Conservation (phyloP, 2,329 filamentous ascomycete species). For the Trichoderma koningiopsis region DNA sequence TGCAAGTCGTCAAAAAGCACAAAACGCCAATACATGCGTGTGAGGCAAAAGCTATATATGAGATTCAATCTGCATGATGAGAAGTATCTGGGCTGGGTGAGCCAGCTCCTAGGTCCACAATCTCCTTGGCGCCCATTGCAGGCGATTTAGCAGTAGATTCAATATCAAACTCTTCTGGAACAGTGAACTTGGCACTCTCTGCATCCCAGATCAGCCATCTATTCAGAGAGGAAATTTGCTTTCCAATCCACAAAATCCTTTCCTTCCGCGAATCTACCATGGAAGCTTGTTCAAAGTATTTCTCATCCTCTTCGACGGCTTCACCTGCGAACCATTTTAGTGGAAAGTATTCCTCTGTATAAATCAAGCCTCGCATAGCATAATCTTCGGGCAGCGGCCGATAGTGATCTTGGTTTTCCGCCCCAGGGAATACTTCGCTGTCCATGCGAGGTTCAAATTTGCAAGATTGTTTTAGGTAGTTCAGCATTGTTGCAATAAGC, state of each 20-base stretch:
- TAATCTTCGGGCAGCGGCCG: conserved; percentile 71
- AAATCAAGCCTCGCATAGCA: conserved; percentile 64
- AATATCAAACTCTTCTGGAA: conserved; percentile 42
- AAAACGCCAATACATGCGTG: not conserved
- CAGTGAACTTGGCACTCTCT: conserved; percentile 42
- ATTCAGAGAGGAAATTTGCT: conserved; percentile 46
- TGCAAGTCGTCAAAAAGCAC: not conserved
- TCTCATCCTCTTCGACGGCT: conserved; percentile 67
- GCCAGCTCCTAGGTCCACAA: not conserved
- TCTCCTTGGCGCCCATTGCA: not conserved
- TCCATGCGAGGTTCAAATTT: conserved; percentile 43
- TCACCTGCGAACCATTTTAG: conserved; percentile 59
- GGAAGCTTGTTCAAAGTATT: conserved; percentile 62
- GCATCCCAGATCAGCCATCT: conserved; percentile 52
- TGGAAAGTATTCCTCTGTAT: conserved; percentile 61
- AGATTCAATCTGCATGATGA: not conserved
- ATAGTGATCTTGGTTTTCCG: conserved; percentile 46
- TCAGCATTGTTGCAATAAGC: conserved; percentile 43
- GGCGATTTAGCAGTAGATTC: conserved; percentile 30
- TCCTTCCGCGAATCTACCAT: conserved; percentile 60
- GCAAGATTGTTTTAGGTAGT: conserved; percentile 37
- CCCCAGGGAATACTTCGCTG: conserved; percentile 50
- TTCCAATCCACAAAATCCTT: conserved; percentile 61
- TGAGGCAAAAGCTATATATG: not conserved
- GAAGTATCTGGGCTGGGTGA: not conserved